Conservation (phyloP, 345 rosid species). For the Brassica nigra region DNA sequence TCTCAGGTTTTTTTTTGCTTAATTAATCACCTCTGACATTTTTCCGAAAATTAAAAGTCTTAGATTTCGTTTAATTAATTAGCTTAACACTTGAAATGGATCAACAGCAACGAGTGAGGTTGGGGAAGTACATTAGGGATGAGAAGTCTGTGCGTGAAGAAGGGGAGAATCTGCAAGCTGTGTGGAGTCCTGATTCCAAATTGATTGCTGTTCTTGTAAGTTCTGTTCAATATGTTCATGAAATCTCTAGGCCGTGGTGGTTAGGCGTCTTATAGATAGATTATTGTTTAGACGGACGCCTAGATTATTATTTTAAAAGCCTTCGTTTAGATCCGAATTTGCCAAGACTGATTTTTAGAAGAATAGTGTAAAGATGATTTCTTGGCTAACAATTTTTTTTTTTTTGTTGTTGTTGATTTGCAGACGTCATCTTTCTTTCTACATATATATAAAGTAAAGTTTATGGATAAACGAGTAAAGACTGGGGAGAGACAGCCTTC, state of each 20-base stretch:
- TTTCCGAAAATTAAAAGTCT: slow-evolving; percentile 20
- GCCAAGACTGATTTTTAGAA: neutral
- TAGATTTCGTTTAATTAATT: neutral
- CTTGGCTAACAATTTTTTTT: neutral
- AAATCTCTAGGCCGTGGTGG: too few species aligned
- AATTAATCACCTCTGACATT: slow-evolving; percentile 7
- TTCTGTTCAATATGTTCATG: neutral
- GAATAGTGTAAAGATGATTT: neutral
- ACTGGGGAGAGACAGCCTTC: slow-evolving; percentile 80
- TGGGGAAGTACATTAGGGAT: slow-evolving; percentile 86
- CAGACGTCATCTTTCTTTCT: slow-evolving; percentile 92
- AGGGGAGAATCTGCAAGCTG: slow-evolving; percentile 86
- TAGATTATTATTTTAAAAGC: too few species aligned
- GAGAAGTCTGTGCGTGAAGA: slow-evolving; percentile 69
- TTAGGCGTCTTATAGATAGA: too few species aligned
- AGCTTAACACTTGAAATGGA: neutral
- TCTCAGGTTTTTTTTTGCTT: slow-evolving; percentile 55
- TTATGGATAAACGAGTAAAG: slow-evolving; percentile 66
- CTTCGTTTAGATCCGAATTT: neutral
- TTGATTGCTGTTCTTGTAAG: slow-evolving; percentile 83
- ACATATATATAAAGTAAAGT: slow-evolving; percentile 82
- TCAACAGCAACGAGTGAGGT: slow-evolving; percentile 78
- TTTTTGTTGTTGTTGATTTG: slow-evolving; percentile 21
- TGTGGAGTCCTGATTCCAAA: slow-evolving; percentile 90
- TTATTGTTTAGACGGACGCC: neutral